These are phyloP conservation scores for Globisporangium uncinulatum DNA, from an alignment of 352 stramenopile genomes.

Conservation along the genomic window DNA sequence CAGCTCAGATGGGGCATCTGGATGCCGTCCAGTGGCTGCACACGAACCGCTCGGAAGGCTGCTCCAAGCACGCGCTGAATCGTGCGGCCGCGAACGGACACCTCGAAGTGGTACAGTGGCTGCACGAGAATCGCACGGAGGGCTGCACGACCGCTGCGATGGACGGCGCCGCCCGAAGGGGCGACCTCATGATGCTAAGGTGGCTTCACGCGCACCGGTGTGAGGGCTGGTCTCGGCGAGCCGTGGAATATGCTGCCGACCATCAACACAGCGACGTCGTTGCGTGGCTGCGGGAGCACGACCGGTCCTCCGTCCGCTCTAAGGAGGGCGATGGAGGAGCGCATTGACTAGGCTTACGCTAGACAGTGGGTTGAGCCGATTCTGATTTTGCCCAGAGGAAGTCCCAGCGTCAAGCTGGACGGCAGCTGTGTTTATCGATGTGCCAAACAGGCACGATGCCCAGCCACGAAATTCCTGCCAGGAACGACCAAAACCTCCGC, in stretches of 20 bases:
- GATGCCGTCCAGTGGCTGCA: conserved; percentile 6
- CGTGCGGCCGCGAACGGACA: conserved; percentile 5
- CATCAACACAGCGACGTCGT: conserved; percentile 14
- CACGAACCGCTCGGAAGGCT: conserved; percentile 2
- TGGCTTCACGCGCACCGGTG: conserved; percentile 7
- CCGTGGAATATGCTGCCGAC: background rate
- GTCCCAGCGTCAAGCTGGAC: no score
- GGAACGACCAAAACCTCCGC: no score
- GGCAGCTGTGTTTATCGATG: no score
- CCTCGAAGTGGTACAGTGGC: conserved; percentile 4
- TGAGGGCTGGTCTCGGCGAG: conserved; percentile 7
- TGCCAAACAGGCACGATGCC: no score
- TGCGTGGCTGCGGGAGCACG: conserved; percentile 10
- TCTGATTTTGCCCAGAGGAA: no score
- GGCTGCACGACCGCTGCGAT: conserved; percentile 7
- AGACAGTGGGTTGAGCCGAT: no score
- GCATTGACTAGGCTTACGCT: no score
- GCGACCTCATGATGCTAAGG: conserved; percentile 3
- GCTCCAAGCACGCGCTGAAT: conserved; percentile 7
- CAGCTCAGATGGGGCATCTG: conserved; percentile 1
- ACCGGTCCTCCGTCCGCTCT: no score
- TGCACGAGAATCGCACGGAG: conserved; percentile 2
- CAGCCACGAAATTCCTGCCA: no score
- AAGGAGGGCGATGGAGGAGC: no score
- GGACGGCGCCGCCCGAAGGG: conserved; percentile 4